Base-by-base conservation (phyloP, 345 rosid genomes). In the Euphorbia peplus region DNA sequence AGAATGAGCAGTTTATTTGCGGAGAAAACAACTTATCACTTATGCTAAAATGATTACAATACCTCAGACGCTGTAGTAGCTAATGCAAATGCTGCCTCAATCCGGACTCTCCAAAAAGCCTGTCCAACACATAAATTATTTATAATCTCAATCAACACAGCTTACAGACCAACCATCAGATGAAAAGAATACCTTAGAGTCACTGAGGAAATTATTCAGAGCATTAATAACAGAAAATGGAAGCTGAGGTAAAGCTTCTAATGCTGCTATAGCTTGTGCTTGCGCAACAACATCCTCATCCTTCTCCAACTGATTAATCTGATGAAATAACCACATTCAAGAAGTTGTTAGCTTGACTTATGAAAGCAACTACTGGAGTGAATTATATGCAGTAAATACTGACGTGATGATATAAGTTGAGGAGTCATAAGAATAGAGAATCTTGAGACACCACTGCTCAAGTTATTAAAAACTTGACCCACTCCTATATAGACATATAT, bases 261-360 rank as follows among this genome's bases (percentile, higher is more conserved):
- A 77, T 28, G 93, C 84, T 21, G 83, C 68, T 28, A 93, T 84
- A 46, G 98, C 96, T 73, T 91, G 98, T 65, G 97, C 83, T 76
- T 93, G 98, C 37, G 97, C 97, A 73, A 91, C 91, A 78, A 93
- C 97, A 82, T 93, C 98, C 73, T 86, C 93, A 77, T 93, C 98
- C 79, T 88, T 93, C 89, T 93, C 98, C 75, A 91, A 68, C 78
- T 91, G 91, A 83, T 88, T 93, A 68, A 93, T 85, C 98, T 93
- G 83, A 74, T 69, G 65, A 75, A 52, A 74, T 41, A 11, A 51
- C 25, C 15, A 30, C 32, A 53, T 35, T 48, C 26, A 21, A 26
- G 44, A 37, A 32, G 9, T 64, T 39, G 60, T 39, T 63, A 4
- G 11, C 22, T 18, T 29, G 57, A 22, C 21, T 11, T 21, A 22